These are phyloP conservation scores for Pseudogymnoascus sp. DNA, from an alignment of 2,329 filamentous ascomycete species.

Conservation along the genomic window DNA sequence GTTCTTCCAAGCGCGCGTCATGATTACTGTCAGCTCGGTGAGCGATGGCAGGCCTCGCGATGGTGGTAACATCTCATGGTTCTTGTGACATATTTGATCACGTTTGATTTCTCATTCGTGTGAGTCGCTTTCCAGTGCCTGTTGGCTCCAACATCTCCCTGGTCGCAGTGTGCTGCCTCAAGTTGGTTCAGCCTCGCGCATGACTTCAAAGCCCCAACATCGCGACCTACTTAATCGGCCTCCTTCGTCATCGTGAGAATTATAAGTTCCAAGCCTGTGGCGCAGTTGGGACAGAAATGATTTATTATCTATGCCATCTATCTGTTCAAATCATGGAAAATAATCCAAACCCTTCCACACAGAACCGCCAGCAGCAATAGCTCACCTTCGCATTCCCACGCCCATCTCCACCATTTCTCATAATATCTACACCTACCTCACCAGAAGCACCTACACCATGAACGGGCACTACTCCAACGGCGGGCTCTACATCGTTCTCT, in stretches of 20 bases:
- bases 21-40: not conserved
- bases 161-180: not conserved
- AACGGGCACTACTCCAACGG: not conserved
- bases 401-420: not conserved
- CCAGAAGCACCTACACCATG: not conserved
- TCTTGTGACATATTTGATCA: not conserved
- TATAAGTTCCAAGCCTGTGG: not conserved
- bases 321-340: not conserved
- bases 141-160: not conserved
- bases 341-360: not conserved
- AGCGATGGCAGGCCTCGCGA: not conserved
- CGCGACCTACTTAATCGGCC: not conserved
- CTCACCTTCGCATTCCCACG: not conserved
- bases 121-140: not conserved
- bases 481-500: not conserved
- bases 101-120: not conserved
- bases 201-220: not conserved
- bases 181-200: not conserved
- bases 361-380: not conserved
- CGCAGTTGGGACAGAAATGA: not conserved
- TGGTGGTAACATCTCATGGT: not conserved
- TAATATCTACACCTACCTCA: not conserved
- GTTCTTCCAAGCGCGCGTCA: not conserved
- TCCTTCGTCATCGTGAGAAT: not conserved
- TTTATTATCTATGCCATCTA: not conserved